A percentile compares a stretch with the other conserved stretches of the same genome.
Conservation (phyloP, 2,329 filamentous ascomycete genomes). For the Botrytis cinerea region DNA sequence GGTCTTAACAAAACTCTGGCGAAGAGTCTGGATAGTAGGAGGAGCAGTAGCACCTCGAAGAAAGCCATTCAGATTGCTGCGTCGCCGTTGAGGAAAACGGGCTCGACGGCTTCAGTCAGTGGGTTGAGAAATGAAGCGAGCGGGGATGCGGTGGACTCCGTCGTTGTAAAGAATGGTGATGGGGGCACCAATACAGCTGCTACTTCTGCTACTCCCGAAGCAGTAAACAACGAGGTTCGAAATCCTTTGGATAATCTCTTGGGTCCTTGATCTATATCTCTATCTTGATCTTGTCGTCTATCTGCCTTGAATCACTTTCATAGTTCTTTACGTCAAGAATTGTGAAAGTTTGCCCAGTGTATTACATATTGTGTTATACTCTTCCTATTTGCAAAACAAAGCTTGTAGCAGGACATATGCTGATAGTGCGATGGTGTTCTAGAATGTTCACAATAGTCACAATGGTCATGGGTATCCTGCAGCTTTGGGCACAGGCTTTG, state of each 20-base stretch:
- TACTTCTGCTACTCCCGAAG: slow-evolving; percentile 22
- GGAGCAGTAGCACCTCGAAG: slow-evolving; percentile 83
- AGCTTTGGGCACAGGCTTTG: neutral
- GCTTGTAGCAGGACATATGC: slow-evolving; percentile 24
- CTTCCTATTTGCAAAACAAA: neutral
- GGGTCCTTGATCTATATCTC: slow-evolving; percentile 32
- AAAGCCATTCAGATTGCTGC: slow-evolving; percentile 59
- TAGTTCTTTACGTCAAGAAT: neutral
- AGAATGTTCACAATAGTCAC: slow-evolving; percentile 26
- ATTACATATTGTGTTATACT: neutral
- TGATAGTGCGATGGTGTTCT: slow-evolving; percentile 32
- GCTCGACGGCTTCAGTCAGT: slow-evolving; percentile 33
- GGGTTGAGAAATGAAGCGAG: slow-evolving; percentile 30
- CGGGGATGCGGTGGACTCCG: neutral
- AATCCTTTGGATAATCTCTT: slow-evolving; percentile 37
- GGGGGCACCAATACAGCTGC: slow-evolving; percentile 6
- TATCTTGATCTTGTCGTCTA: slow-evolving; percentile 15
- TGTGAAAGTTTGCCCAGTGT: neutral
- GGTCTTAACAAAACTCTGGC: slow-evolving; percentile 76
- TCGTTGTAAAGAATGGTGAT: slow-evolving; percentile 16
- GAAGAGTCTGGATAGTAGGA: slow-evolving; percentile 86
- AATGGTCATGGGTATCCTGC: neutral
- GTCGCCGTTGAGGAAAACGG: slow-evolving; percentile 33
- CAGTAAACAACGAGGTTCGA: slow-evolving; percentile 36
- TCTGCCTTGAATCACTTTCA: neutral